These are phyloP conservation scores for Cyberlindnera maclurae DNA, from an alignment of 805 yeast species.

Conservation along the genomic window DNA sequence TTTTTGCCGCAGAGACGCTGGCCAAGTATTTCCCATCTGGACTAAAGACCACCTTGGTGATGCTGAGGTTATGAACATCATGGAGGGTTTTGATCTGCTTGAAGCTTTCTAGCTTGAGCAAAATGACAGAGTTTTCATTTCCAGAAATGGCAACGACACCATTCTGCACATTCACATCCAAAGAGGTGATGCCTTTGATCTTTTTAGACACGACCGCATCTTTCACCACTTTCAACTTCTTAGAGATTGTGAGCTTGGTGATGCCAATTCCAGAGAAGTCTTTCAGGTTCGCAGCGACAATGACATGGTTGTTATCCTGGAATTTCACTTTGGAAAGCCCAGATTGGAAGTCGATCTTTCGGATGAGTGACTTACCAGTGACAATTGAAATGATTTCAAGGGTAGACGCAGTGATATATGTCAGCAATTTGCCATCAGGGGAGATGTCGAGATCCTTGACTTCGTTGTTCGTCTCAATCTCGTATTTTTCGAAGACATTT, in stretches of 20 bases:
- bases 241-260: constrained; percentile 12
- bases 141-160: constrained; percentile 36
- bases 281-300: constrained; percentile 11
- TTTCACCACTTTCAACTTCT: constrained; percentile 14
- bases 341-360: constrained; percentile 28
- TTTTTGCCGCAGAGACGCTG: constrained; percentile 68
- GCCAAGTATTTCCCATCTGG: constrained; percentile 65
- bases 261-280: constrained; percentile 14
- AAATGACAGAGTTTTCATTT: constrained; percentile 52
- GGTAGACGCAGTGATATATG: constrained; percentile 53
- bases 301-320: constrained; percentile 18
- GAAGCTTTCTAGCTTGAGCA: constrained; percentile 37
- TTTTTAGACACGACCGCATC: constrained; percentile 17
- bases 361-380: constrained; percentile 30
- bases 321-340: constrained; percentile 30
- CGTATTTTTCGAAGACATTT: constrained; percentile 47
- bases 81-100: constrained; percentile 46
- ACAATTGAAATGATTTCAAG: constrained; percentile 38
- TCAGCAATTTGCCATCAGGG: constrained; percentile 61
- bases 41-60: constrained; percentile 65
- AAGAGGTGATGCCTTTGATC: constrained; percentile 35
- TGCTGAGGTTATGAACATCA: constrained; percentile 60
- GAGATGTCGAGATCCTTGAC: constrained; percentile 64
- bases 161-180: constrained; percentile 34
- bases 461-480: constrained; percentile 49